Conservation (phyloP, 202 grass and related monocot genomes). For the Panicum virgatum region DNA sequence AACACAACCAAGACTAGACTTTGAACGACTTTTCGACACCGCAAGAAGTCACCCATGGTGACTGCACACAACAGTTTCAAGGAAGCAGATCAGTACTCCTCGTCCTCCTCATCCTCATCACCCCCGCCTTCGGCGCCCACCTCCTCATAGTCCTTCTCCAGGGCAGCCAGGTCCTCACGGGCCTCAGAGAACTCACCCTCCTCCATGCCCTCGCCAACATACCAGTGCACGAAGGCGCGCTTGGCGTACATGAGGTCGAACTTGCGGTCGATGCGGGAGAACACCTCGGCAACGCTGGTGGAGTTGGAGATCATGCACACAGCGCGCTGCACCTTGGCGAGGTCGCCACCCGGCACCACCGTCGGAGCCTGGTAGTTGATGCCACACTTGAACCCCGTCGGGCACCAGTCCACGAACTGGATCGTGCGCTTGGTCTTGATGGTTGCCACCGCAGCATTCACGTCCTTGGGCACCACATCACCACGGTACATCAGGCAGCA, state of each 20-base stretch:
- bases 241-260: constrained; percentile 91
- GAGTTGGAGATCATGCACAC: constrained; percentile 94
- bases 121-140: constrained; percentile 64
- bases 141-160: constrained; percentile 79
- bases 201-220: constrained; percentile 84
- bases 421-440: constrained; percentile 89
- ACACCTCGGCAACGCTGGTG: constrained; percentile 76
- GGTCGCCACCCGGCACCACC: constrained; percentile 67
- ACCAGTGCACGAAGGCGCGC: constrained; percentile 80
- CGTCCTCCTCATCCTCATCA: constrained; percentile 61
- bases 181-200: constrained; percentile 80
- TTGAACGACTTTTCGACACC: background rate
- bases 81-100: constrained; percentile 55
- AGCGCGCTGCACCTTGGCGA: constrained; percentile 77
- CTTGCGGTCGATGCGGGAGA: constrained; percentile 80
- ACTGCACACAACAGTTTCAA: background rate
- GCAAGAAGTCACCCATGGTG: too few species aligned
- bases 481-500: constrained; percentile 92
- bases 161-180: constrained; percentile 61
- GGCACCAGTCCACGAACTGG: constrained; percentile 91
- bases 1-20: background rate
- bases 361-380: constrained; percentile 85
- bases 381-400: constrained; percentile 80
- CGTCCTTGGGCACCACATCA: constrained; percentile 79
- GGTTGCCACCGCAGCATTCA: constrained; percentile 66